Evolutionary conservation across 2,329 filamentous ascomycete genomes (phyloP).

Genomic region (Colletotrichum sp.): DNA sequence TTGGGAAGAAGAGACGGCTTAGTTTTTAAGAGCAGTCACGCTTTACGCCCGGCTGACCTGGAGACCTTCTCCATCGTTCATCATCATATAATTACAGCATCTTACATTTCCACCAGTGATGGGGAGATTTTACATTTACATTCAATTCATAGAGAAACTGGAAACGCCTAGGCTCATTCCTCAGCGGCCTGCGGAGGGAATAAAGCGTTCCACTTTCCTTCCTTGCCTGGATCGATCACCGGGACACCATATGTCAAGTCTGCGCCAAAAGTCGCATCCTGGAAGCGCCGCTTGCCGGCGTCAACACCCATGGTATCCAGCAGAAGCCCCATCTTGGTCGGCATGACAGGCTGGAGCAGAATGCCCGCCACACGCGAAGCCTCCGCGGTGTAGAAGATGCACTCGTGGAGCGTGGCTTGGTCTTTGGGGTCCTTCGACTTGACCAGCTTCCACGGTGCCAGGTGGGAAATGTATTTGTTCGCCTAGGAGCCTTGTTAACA

Average conservation of each 20-base stretch:
- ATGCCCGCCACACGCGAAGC: slow-evolving; percentile 81
- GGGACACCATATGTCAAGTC: slow-evolving; percentile 73
- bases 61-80: not conserved
- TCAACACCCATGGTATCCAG: slow-evolving; percentile 81
- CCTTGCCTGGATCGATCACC: not conserved
- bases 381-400: slow-evolving; percentile 77
- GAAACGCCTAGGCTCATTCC: not conserved
- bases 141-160: not conserved
- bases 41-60: not conserved
- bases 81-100: not conserved
- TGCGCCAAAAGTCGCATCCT: slow-evolving; percentile 63
- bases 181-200: slow-evolving; percentile 11
- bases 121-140: not conserved
- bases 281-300: slow-evolving; percentile 63
- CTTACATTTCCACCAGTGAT: not conserved
- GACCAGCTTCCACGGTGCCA: slow-evolving; percentile 71
- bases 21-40: not conserved
- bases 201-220: not conserved
- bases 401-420: slow-evolving; percentile 53
- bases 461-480: slow-evolving; percentile 58
- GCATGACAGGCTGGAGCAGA: slow-evolving; percentile 90
- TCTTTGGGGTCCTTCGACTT: slow-evolving; percentile 39
- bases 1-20: not conserved
- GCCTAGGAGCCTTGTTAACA: slow-evolving; percentile 32
- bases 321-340: slow-evolving; percentile 72